A percentile compares a stretch with the other conserved stretches of the same genome.
Conservation (phyloP, 1,139 yeast genomes). For the Wickerhamomyces sp. region DNA sequence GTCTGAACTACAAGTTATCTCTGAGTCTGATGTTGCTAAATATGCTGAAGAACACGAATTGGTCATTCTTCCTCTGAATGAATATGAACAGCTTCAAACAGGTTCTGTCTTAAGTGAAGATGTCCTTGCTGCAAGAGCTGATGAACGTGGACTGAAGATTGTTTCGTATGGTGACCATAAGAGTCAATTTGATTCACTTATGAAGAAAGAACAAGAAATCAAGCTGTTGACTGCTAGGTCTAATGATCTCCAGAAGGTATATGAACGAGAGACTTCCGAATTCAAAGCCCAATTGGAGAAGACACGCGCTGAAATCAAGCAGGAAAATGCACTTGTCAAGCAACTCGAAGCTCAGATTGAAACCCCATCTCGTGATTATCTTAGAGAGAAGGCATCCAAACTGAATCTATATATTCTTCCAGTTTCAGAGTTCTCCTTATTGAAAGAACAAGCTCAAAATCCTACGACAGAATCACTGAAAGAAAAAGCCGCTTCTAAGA, state of each 20-base stretch:
- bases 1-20: constrained; percentile 21
- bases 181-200: not conserved
- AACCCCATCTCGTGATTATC: not conserved
- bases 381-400: not conserved
- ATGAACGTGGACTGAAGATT: constrained; percentile 23
- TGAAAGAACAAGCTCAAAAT: constrained; percentile 9
- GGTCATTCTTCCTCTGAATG: constrained; percentile 44
- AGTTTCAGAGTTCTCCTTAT: not conserved
- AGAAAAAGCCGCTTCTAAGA: constrained; percentile 25
- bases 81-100: constrained; percentile 27
- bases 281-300: not conserved
- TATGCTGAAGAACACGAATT: constrained; percentile 48
- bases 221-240: not conserved
- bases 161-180: constrained; percentile 22
- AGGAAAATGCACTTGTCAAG: not conserved
- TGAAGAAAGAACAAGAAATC: not conserved
- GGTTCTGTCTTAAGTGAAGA: constrained; percentile 14
- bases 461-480: constrained; percentile 23
- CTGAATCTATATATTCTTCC: not conserved
- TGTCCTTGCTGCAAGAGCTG: constrained; percentile 17
- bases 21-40: constrained; percentile 37
- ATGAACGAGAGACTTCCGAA: not conserved
- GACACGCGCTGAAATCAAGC: not conserved
- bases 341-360: not conserved
- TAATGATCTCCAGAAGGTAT: not conserved